Conservation (phyloP, 2,329 filamentous ascomycete species). For the Helotiales sp. region DNA sequence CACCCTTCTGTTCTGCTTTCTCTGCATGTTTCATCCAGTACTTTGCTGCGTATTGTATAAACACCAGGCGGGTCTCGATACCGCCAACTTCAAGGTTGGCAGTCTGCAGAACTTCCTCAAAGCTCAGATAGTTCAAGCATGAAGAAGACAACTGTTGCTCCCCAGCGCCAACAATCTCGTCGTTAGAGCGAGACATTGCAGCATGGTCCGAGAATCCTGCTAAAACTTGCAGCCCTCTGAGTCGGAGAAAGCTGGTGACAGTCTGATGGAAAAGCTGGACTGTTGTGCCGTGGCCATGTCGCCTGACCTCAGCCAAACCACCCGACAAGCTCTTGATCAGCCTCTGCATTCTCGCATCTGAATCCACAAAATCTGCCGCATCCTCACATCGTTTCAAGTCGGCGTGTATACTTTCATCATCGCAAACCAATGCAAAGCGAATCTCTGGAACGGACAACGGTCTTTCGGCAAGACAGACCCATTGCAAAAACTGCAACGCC, state of each 20-base stretch:
- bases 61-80: neutral
- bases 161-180: neutral
- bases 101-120: neutral
- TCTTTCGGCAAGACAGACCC: slow-evolving; percentile 33
- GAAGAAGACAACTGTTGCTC: slow-evolving; percentile 18
- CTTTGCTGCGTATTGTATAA: slow-evolving; percentile 25
- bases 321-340: slow-evolving; percentile 32
- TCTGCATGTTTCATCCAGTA: slow-evolving; percentile 24
- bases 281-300: neutral
- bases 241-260: slow-evolving; percentile 44
- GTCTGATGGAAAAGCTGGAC: slow-evolving; percentile 49
- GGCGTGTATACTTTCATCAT: neutral
- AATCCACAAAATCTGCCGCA: slow-evolving; percentile 20
- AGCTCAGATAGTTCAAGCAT: slow-evolving; percentile 27
- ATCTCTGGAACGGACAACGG: slow-evolving; percentile 33
- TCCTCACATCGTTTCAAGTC: slow-evolving; percentile 4
- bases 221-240: slow-evolving; percentile 11
- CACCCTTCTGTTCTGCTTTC: slow-evolving; percentile 19
- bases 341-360: slow-evolving; percentile 30
- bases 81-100: neutral
- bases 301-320: slow-evolving; percentile 30
- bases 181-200: neutral
- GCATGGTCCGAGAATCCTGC: neutral
- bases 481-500: slow-evolving; percentile 32
- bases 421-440: slow-evolving; percentile 28